Conservation (phyloP, 345 rosid genomes). For the Citrus australasica region DNA sequence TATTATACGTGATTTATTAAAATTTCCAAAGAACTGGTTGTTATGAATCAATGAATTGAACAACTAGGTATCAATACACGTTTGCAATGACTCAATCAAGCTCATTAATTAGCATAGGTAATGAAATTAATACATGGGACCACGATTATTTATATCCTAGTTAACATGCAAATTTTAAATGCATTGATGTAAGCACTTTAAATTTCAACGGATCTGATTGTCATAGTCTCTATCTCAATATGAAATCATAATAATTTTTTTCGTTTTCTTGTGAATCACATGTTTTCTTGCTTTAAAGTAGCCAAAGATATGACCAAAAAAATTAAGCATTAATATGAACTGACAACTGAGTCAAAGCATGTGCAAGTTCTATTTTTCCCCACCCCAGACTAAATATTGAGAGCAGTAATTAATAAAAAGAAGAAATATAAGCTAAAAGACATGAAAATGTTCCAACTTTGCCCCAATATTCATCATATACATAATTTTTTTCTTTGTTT, state of each 20-base stretch:
- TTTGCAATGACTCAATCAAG: slow-evolving; percentile 1
- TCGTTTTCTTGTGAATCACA: neutral
- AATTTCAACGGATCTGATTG: neutral
- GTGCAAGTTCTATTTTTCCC: neutral
- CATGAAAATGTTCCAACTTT: neutral
- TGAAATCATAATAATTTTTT: neutral
- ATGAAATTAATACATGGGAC: neutral
- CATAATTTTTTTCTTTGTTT: too few relatives aligned
- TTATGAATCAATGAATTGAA: neutral
- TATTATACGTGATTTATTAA: neutral
- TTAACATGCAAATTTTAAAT: neutral
- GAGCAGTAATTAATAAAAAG: neutral
- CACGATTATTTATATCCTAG: neutral
- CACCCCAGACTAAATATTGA: too few relatives aligned
- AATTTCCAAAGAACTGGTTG: neutral
- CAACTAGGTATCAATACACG: neutral
- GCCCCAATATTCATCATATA: neutral
- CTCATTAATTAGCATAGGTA: neutral
- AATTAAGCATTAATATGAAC: neutral
- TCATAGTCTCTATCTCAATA: neutral
- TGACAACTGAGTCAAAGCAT: neutral
- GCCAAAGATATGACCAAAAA: neutral
- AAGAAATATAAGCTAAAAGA: neutral
- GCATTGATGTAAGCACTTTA: neutral
- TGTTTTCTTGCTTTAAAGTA: neutral